Base-by-base conservation (phyloP, 1,139 yeast genomes). In the Schwanniomyces etchellsii region DNA sequence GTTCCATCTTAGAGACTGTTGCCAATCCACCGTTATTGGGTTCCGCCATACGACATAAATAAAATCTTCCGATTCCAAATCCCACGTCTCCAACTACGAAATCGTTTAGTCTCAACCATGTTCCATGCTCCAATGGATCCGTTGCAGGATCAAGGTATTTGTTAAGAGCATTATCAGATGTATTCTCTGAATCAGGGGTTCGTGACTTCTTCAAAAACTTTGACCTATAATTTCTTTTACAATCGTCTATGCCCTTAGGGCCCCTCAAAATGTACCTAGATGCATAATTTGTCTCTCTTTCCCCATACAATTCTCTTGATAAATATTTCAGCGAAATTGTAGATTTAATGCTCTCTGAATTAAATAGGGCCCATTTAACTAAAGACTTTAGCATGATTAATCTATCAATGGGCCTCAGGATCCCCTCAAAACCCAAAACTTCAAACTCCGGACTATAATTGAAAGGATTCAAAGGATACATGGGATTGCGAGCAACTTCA, bases 41-140 rank as follows among this genome's bases (percentile, higher is more conserved):
- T 33, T 59, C 62, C 0, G 70, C 64, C 55, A 65, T 64, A 30
- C 73, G 47, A 23, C 68, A 63, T 20, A 71, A 47, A 39, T 54
- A 68, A 38, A 70, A 70, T 23, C 77, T 48, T 3, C 77, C 77
- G 3, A 62, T 47, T 31, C 57, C 52, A 32, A 63, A 57, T 1
- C 76, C 77, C 28, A 60, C 48, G 43, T 70, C 77, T 11, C 76
- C 77, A 2, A 62, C 61, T 15, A 65, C 50, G 36, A 60, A 55
- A 32, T 70, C 74, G 26, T 64, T 47, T 7, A 70, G 35, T 33
- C 77, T 48, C 28, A 64, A 42, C 9, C 60, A 49, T 43, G 66
- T 46, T 17, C 60, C 54, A 45, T 67, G 72, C 4, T 45, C 45
- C 22, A 55, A 40, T 0, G 76, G 74, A 38, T 64, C 57, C 0